These are phyloP conservation scores for Sporopachydermia cereana DNA, from an alignment of 1,139 yeast species.

Conservation along the genomic window DNA sequence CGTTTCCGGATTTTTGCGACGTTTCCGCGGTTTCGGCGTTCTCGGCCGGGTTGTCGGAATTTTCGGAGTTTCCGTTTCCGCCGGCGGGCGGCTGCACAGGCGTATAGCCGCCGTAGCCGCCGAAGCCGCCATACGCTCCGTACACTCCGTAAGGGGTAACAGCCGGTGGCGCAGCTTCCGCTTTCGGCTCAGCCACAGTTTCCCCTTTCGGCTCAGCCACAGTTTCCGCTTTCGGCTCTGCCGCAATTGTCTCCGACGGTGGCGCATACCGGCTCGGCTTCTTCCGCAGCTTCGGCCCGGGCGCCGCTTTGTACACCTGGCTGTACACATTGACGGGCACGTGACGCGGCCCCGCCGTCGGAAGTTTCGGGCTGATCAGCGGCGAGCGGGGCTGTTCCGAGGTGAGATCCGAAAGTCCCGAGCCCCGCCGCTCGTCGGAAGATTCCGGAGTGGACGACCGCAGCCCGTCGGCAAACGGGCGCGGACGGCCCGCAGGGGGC, in stretches of 20 bases:
- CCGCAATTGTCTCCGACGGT: not conserved
- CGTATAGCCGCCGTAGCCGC: slow-evolving; percentile 10
- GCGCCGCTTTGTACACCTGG: no score
- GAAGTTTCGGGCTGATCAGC: no score
- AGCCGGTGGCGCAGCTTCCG: not conserved
- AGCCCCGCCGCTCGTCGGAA: not conserved
- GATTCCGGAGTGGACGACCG: not conserved
- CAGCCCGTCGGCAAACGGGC: not conserved
- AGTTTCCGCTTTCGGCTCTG: slow-evolving; percentile 1
- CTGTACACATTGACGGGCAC: not conserved
- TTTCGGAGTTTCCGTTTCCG: no score
- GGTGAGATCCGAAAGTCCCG: no score
- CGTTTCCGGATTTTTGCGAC: no score
- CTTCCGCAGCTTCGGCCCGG: not conserved
- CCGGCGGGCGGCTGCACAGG: not conserved
- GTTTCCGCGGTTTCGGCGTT: not conserved
- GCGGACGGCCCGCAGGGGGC: slow-evolving; percentile 8
- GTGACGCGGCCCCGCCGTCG: not conserved
- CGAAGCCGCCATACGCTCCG: slow-evolving; percentile 15
- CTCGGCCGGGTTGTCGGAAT: no score
- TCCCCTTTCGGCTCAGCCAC: not conserved
- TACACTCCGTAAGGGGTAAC: not conserved
- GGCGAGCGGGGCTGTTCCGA: no score
- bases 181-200: not conserved
- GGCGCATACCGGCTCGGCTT: slow-evolving; percentile 4